phyloP scores from a whole-genome alignment of 495 filamentous ascomycete species.

The Penicillium malachiteum region DNA sequence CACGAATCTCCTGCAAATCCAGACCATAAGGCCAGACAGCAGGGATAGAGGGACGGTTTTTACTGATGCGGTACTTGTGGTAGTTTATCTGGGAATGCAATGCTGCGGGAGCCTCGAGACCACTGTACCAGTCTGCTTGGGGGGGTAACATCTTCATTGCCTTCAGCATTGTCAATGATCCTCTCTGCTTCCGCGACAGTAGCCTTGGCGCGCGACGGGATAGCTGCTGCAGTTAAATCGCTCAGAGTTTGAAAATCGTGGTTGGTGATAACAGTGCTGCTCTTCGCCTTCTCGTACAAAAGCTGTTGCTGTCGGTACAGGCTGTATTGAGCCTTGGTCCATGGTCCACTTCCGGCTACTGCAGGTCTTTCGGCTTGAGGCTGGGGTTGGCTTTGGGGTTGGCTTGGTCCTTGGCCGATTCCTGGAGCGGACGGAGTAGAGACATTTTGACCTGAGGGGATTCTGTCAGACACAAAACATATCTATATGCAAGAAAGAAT shows the following conservation, averaged over 20 bases:
- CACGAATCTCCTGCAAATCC: constrained; percentile 67
- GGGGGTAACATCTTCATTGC: constrained; percentile 28
- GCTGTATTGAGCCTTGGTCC: constrained; percentile 68
- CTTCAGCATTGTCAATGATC: constrained; percentile 48
- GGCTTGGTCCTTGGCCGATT: constrained; percentile 31
- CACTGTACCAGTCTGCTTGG: constrained; percentile 53
- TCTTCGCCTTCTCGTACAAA: constrained; percentile 78
- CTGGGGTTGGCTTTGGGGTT: constrained; percentile 33
- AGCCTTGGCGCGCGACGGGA: constrained; percentile 56
- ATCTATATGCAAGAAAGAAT: neutral
- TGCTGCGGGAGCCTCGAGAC: constrained; percentile 64
- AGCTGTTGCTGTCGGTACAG: constrained; percentile 74
- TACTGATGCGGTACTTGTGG: constrained; percentile 2
- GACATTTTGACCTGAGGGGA: constrained; percentile 36
- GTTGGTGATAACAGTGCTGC: constrained; percentile 73
- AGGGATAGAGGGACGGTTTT: constrained; percentile 49
- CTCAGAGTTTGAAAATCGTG: constrained; percentile 72
- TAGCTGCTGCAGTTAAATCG: constrained; percentile 63
- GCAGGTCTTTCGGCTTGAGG: constrained; percentile 29
- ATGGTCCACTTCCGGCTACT: constrained; percentile 50
- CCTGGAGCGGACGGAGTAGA: constrained; percentile 46
- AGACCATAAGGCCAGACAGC: constrained; percentile 87
- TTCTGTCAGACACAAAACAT: neutral
- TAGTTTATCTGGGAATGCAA: constrained; percentile 36
- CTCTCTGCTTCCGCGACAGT: constrained; percentile 52